phyloP scores from a whole-genome alignment of 108 stramenopile genomes.

The Aurantiochytrium sp. region DNA sequence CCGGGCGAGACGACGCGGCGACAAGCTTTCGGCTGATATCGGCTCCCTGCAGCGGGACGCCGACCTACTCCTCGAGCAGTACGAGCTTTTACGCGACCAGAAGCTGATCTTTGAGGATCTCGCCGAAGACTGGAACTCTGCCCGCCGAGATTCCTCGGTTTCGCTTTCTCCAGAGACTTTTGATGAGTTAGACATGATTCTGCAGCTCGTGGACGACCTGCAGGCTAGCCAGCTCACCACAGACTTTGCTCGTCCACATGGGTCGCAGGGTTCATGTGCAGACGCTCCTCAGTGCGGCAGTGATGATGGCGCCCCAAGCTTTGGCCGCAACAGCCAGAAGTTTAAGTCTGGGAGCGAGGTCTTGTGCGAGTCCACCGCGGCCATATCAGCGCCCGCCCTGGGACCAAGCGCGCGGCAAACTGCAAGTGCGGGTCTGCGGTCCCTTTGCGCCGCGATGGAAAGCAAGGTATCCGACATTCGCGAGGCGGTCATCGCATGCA shows the following conservation, averaged over 20 bases:
- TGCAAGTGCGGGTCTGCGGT: too few relatives aligned
- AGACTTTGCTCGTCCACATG: neutral
- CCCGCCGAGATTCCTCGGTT: neutral
- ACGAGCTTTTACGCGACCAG: neutral
- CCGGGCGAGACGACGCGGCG: too few relatives aligned
- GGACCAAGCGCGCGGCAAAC: too few relatives aligned
- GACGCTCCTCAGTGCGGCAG: too few relatives aligned
- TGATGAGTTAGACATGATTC: neutral
- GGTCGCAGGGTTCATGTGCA: too few relatives aligned
- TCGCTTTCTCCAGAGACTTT: neutral
- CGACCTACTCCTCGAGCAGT: neutral
- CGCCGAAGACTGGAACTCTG: neutral
- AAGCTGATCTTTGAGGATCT: neutral
- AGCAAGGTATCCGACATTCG: neutral
- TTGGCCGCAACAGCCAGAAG: too few relatives aligned
- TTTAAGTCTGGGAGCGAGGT: too few relatives aligned
- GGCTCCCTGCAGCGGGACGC: neutral
- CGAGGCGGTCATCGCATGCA: neutral
- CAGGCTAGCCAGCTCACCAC: neutral
- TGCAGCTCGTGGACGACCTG: neutral
- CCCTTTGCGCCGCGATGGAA: neutral
- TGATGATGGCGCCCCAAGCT: too few relatives aligned
- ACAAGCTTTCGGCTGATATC: neutral
- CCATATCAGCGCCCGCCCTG: too few relatives aligned
- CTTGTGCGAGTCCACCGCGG: too few relatives aligned